phyloP scores from a whole-genome alignment of 305 asterid genomes.

The Plantago coronopus region DNA sequence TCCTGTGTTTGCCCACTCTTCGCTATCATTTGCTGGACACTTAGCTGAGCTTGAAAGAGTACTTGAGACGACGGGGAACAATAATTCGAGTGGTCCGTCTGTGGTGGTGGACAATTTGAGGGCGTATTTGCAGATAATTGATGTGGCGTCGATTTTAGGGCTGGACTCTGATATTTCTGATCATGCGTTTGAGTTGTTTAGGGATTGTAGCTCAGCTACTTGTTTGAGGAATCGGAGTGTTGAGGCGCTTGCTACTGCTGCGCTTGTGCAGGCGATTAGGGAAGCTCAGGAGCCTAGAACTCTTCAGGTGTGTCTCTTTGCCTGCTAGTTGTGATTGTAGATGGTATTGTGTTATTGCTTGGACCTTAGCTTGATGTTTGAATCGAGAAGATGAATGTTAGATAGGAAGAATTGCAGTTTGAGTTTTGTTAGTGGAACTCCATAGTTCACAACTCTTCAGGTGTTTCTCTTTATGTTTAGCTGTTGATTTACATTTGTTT shows the following conservation, averaged over 20 bases:
- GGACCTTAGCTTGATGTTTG: no score
- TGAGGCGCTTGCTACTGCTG: slow-evolving; percentile 95
- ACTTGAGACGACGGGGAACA: slow-evolving; percentile 61
- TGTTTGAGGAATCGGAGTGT: slow-evolving; percentile 95
- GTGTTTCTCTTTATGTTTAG: no score
- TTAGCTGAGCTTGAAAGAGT: slow-evolving; percentile 89
- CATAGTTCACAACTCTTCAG: no score
- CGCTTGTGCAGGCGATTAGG: slow-evolving; percentile 89
- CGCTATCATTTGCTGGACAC: slow-evolving; percentile 79
- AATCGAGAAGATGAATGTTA: no score
- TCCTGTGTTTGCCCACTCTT: slow-evolving; percentile 73
- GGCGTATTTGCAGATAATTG: slow-evolving; percentile 94
- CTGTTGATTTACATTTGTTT: no score
- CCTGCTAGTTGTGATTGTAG: no score
- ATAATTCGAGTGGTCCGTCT: slow-evolving; percentile 43
- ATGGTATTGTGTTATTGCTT: no score
- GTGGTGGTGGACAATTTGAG: slow-evolving; percentile 88
- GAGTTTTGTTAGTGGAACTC: no score
- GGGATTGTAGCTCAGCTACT: slow-evolving; percentile 92
- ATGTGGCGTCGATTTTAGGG: slow-evolving; percentile 81
- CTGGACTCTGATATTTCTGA: slow-evolving; percentile 84
- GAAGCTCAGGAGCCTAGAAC: slow-evolving; percentile 98
- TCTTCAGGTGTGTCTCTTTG: slow-evolving; percentile 53
- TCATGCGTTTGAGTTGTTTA: slow-evolving; percentile 90
- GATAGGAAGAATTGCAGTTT: no score